phyloP scores from a whole-genome alignment of 306 rosid genomes.

The Medicago arabica region DNA sequence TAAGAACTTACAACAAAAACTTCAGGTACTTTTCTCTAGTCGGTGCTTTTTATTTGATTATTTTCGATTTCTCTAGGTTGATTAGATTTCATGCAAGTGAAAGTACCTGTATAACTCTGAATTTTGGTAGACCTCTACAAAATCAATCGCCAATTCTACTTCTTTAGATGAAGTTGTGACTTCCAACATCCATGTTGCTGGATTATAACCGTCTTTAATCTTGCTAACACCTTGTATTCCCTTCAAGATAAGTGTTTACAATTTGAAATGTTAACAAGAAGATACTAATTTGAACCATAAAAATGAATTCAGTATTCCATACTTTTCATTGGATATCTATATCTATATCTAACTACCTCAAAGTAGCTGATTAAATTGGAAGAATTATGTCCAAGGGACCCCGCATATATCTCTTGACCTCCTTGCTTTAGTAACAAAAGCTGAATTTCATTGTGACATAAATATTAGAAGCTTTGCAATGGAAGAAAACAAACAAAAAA shows the following conservation, averaged over 20 bases:
- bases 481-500: conserved; percentile 18
- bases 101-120: conserved; percentile 55
- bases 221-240: conserved; percentile 51
- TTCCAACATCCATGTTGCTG: conserved; percentile 66
- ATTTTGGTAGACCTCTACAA: conserved; percentile 47
- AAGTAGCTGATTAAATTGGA: conserved; percentile 51
- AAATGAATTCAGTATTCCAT: background rate
- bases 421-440: conserved; percentile 60
- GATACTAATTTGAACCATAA: background rate
- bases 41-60: background rate
- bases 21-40: too few species aligned
- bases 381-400: conserved; percentile 58
- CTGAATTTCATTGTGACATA: conserved; percentile 43
- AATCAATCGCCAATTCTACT: conserved; percentile 50
- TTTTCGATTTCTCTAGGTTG: conserved; percentile 14
- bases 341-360: conserved; percentile 46
- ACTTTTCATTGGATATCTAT: conserved; percentile 1
- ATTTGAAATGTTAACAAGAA: conserved; percentile 2
- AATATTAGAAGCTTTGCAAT: conserved; percentile 26
- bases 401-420: conserved; percentile 56
- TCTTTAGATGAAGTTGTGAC: conserved; percentile 50
- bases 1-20: too few species aligned
- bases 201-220: conserved; percentile 57
- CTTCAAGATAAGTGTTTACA: conserved; percentile 40
- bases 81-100: background rate